Evolutionary conservation across 1,284 basidiomycete genomes (phyloP), one percentile per base, ranked within the genome.

Genomic region (Heterobasidion parviporum): DNA sequence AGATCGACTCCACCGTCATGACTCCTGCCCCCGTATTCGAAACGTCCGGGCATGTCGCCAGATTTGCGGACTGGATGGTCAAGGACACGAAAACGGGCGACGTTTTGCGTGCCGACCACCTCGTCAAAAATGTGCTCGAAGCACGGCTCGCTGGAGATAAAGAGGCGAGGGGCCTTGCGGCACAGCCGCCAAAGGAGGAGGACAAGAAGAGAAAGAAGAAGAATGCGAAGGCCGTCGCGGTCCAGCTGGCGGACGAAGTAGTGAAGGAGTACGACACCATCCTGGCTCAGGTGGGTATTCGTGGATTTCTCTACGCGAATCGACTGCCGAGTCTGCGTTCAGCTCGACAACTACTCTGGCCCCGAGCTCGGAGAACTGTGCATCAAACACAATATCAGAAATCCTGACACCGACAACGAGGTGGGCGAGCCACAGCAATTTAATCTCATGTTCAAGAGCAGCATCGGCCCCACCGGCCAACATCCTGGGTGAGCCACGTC

Each of bases 41-140:
- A 73, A 90, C 96, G 0, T 98, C 94, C 35, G 97, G 97, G 38
- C 97, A 99, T 74, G 97, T 99, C 56, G 96, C 96, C 59, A 87
- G 96, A 65, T 99, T 99, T 68, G 91, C 96, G 16, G 97, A 99
- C 70, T 99, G 95, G 95, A 99, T 99, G 97, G 91, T 93, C 69
- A 97, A 97, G 76, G 97, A 99, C 67, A 73, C 75, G 20, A 86
- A 93, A 76, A 97, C 89, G 35, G 95, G 95, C 50, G 95, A 99
- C 68, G 97, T 99, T 56, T 87, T 97, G 65, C 88, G 97, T 55
- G 96, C 96, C 15, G 96, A 99, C 71, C 97, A 99, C 73, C 83
- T 99, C 34, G 93, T 99, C 61, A 94, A 95, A 72, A 89, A 79
- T 61, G 96, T 98, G 35, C 78, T 99, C 50, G 91, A 97, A 72